A percentile compares a stretch with the other conserved stretches of the same genome.
These are phyloP conservation scores for Aspergillus sclerotialis DNA, from an alignment of 2,329 filamentous ascomycete species.

Conservation along the genomic window DNA sequence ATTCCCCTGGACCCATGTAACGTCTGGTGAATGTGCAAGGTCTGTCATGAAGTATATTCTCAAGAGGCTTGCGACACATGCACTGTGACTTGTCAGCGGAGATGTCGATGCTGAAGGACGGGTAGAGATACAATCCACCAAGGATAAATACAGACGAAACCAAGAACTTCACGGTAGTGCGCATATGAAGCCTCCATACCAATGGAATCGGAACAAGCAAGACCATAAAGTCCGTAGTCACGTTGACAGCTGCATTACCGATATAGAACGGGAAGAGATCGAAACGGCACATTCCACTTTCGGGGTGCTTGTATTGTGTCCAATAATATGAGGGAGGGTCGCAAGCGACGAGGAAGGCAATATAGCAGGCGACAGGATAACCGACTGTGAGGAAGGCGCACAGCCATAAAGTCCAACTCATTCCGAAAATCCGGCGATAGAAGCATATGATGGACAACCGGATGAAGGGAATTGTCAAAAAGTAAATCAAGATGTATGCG, in stretches of 20 bases:
- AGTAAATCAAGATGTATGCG: constrained; percentile 11
- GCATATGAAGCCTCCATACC: not conserved
- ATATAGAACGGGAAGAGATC: not conserved
- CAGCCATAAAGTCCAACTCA: constrained; percentile 7
- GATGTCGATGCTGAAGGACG: too few species aligned
- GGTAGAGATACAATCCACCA: not conserved
- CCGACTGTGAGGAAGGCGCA: constrained; percentile 6
- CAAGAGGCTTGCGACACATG: constrained; percentile 13
- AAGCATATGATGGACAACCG: constrained; percentile 16
- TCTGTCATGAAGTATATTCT: constrained; percentile 11
- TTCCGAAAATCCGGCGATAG: constrained; percentile 15
- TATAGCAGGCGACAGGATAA: constrained; percentile 2
- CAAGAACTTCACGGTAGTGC: not conserved
- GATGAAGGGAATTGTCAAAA: constrained; percentile 8
- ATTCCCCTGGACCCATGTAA: constrained; percentile 13
- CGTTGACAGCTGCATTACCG: not conserved
- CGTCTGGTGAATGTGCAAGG: constrained; percentile 8
- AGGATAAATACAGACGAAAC: not conserved
- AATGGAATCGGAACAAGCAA: not conserved
- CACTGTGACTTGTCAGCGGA: too few species aligned
- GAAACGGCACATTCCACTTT: not conserved
- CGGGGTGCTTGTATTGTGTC: not conserved
- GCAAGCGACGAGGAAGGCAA: not conserved
- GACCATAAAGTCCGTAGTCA: not conserved
- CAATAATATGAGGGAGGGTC: not conserved